Percentiles rank a stretch among this genome's conserved stretches.
These are phyloP conservation scores for Cryptococcus hybrid DNA, from an alignment of 1,284 basidiomycete species.

Conservation along the genomic window DNA sequence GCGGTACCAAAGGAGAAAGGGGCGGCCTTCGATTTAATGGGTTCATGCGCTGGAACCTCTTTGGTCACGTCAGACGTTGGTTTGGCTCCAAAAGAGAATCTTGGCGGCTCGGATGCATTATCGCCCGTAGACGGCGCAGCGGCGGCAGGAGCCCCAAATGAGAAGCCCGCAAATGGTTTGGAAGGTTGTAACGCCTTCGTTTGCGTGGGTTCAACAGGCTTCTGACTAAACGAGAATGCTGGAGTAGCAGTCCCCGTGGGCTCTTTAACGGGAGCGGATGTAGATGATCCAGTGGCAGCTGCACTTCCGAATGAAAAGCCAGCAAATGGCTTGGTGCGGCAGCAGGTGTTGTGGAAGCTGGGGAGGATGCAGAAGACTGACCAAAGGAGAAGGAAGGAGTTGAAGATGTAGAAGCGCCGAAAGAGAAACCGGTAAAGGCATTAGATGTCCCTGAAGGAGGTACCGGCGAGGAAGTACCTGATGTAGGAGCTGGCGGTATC, in stretches of 20 bases:
- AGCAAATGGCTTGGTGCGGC: constrained; percentile 18
- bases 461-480: background rate
- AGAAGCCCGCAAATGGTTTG: constrained; percentile 29
- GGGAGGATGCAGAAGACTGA: background rate
- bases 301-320: constrained; percentile 26
- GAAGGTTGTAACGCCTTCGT: constrained; percentile 4
- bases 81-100: constrained; percentile 14
- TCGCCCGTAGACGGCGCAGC: constrained; percentile 6
- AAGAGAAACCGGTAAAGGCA: constrained; percentile 18
- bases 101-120: background rate
- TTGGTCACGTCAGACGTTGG: constrained; percentile 16
- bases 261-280: constrained; percentile 5
- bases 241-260: constrained; percentile 6
- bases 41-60: background rate
- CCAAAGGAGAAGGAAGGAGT: constrained; percentile 11
- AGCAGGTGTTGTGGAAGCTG: constrained; percentile 12
- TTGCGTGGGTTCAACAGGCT: constrained; percentile 7
- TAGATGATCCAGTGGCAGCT: constrained; percentile 8
- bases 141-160: constrained; percentile 13
- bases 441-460: constrained; percentile 5
- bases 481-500: background rate
- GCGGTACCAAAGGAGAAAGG: constrained; percentile 49
- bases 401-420: constrained; percentile 9
- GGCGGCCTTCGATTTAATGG: background rate
- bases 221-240: background rate